These are phyloP conservation scores for Calocybe cyanea DNA, from an alignment of 768 basidiomycete species.

Conservation along the genomic window DNA sequence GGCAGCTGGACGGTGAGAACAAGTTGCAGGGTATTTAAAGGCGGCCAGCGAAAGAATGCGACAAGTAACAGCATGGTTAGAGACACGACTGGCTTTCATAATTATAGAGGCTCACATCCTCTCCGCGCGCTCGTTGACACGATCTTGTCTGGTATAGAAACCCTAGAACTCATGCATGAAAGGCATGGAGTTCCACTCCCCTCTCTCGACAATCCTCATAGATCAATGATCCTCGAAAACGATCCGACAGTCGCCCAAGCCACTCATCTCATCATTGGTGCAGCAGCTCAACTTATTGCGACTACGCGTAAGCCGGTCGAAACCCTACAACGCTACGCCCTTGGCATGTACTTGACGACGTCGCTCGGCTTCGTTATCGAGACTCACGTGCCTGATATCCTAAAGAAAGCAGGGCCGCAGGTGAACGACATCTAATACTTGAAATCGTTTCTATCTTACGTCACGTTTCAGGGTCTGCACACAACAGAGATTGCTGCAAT, in stretches of 20 bases:
- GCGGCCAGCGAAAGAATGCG: no score
- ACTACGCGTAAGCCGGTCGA: background rate
- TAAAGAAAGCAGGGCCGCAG: background rate
- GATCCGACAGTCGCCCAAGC: background rate
- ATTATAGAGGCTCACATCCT: background rate
- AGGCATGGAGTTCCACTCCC: background rate
- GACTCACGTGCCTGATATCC: background rate
- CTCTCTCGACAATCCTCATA: background rate
- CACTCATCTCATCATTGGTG: background rate
- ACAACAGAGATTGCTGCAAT: background rate
- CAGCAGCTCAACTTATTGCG: conserved; percentile 1
- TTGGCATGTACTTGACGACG: background rate
- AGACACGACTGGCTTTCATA: background rate
- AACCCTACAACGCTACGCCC: background rate
- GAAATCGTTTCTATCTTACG: background rate
- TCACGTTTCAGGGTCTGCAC: background rate
- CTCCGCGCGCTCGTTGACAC: background rate
- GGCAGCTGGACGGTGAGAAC: no score
- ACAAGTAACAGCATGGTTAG: no score
- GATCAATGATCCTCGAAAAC: background rate
- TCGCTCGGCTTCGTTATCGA: conserved; percentile 2
- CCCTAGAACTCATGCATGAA: background rate
- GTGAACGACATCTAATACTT: background rate
- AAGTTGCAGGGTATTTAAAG: no score
- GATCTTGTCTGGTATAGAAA: background rate